Conservation (phyloP, 2,329 filamentous ascomycete genomes). For the Sporothrix pseudoabietina region DNA sequence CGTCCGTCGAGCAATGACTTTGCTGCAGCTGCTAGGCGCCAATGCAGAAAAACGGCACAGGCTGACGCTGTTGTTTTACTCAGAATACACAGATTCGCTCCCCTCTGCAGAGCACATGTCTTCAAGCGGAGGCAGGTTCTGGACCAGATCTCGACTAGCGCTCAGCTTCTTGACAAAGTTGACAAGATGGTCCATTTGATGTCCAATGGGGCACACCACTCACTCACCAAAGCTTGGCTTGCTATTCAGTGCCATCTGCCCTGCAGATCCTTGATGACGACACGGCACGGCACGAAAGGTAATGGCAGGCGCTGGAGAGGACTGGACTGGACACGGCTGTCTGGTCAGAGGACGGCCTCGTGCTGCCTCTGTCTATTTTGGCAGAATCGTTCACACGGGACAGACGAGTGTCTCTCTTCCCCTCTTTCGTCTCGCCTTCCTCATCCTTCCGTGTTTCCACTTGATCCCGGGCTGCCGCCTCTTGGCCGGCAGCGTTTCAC, state of each 20-base stretch:
- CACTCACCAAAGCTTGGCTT: no score
- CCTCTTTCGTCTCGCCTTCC: not conserved
- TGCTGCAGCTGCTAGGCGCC: not conserved
- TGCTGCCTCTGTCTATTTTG: not conserved
- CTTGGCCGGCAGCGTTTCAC: not conserved
- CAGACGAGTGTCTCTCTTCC: not conserved
- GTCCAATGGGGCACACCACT: not conserved
- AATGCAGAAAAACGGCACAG: constrained; percentile 10
- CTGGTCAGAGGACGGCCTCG: not conserved
- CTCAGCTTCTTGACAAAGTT: not conserved
- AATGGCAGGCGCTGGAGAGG: not conserved
- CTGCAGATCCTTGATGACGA: not conserved
- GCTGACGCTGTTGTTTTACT: not conserved
- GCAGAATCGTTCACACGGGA: constrained; percentile 11
- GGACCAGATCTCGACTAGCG: not conserved
- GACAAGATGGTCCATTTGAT: not conserved
- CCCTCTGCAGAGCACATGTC: not conserved
- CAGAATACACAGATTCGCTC: not conserved
- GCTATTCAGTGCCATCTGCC: not conserved
- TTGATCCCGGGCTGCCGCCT: no score
- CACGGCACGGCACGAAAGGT: not conserved
- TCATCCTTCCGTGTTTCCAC: not conserved
- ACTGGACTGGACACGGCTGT: not conserved
- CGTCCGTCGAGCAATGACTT: not conserved
- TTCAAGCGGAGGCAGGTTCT: not conserved